A percentile compares a stretch with the other conserved stretches of the same genome.
These are phyloP conservation scores for Crassisporium funariophilum DNA, from an alignment of 768 basidiomycete species.

Conservation along the genomic window DNA sequence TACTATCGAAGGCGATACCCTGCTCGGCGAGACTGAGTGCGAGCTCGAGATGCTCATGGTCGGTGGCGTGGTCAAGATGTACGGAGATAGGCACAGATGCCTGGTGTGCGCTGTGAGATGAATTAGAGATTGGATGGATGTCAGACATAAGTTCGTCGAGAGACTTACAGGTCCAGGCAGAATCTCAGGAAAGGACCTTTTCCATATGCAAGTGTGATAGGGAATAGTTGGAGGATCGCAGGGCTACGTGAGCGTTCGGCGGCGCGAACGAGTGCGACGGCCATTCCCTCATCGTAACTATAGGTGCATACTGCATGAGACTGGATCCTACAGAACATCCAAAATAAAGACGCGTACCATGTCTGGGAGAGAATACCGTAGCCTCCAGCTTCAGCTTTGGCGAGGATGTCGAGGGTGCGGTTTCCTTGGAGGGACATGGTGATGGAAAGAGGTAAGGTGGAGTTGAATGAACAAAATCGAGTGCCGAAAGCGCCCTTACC, in stretches of 20 bases:
- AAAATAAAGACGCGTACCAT: conserved; percentile 30
- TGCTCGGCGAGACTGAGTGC: conserved; percentile 46
- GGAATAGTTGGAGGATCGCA: conserved; percentile 48
- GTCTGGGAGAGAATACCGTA: conserved; percentile 48
- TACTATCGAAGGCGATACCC: conserved; percentile 49
- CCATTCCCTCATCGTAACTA: conserved; percentile 49
- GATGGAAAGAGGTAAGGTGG: no score
- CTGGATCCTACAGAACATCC: not conserved
- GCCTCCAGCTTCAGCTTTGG: conserved; percentile 40
- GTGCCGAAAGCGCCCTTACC: no score
- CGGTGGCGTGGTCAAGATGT: conserved; percentile 51
- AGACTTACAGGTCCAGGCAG: conserved; percentile 41
- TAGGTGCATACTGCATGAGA: no score
- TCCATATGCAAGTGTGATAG: conserved; percentile 46
- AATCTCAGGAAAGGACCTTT: conserved; percentile 47
- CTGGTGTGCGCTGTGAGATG: conserved; percentile 36
- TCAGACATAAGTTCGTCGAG: no score
- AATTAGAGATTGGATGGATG: not conserved
- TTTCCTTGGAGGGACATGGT: conserved; percentile 33
- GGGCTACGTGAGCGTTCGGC: conserved; percentile 48
- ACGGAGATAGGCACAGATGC: conserved; percentile 52
- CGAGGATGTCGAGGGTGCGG: conserved; percentile 42
- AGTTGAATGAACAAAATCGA: no score
- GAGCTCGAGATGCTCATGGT: conserved; percentile 46
- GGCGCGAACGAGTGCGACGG: conserved; percentile 46